Evolutionary conservation across 208 protist species (phyloP).

Genomic region (Crithidia expoeki): DNA sequence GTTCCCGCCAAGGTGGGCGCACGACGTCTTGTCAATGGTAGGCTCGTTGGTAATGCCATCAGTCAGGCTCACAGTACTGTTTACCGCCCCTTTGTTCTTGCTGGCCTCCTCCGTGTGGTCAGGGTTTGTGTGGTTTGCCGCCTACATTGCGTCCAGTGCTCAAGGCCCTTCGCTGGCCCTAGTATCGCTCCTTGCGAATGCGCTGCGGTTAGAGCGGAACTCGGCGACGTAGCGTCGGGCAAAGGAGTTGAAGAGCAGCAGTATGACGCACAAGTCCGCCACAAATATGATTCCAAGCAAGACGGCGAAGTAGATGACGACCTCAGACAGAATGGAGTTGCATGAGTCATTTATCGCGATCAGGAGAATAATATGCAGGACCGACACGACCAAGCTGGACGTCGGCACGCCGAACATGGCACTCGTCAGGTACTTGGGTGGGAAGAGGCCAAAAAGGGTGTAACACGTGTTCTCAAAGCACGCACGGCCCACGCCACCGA

Average conservation of each 20-base stretch:
- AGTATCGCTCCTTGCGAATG: constrained; percentile 35
- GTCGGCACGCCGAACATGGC: constrained; percentile 63
- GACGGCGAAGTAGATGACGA: constrained; percentile 70
- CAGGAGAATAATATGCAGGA: constrained; percentile 74
- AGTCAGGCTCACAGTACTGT: neutral
- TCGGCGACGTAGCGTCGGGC: constrained; percentile 62
- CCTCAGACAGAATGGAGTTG: constrained; percentile 44
- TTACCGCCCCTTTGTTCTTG: neutral
- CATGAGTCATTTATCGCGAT: constrained; percentile 49
- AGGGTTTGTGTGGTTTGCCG: neutral
- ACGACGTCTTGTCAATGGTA: too few species aligned
- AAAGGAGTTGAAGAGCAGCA: constrained; percentile 51
- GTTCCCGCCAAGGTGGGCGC: too few species aligned
- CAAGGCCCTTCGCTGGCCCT: constrained; percentile 15
- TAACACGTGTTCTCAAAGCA: constrained; percentile 79
- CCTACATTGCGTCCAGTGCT: constrained; percentile 5
- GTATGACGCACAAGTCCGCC: constrained; percentile 30
- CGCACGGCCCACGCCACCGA: constrained; percentile 53
- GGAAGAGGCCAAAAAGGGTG: constrained; percentile 67
- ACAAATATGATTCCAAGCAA: constrained; percentile 51
- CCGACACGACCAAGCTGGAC: constrained; percentile 49
- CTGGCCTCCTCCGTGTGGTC: neutral
- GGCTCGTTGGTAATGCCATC: constrained; percentile 12
- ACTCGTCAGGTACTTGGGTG: constrained; percentile 49
- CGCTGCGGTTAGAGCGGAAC: constrained; percentile 45